Conservation (phyloP, 2,329 filamentous ascomycete genomes). For the Orbilia quercus region DNA sequence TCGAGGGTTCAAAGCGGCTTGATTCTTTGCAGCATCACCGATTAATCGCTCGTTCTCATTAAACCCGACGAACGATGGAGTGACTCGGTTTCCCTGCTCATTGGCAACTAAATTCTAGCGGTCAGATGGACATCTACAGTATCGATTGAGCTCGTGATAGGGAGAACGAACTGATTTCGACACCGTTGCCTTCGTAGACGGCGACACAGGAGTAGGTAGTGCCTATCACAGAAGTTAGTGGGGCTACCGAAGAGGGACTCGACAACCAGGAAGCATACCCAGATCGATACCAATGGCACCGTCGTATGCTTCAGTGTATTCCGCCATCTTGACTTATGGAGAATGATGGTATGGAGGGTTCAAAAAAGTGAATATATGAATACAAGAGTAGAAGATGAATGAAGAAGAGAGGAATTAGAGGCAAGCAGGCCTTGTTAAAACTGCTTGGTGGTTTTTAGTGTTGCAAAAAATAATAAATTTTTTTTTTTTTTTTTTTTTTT, state of each 20-base stretch:
- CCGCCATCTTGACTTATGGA: slow-evolving; percentile 74
- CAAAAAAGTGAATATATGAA: slow-evolving; percentile 59
- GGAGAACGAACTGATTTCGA: slow-evolving; percentile 82
- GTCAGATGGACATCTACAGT: slow-evolving; percentile 26
- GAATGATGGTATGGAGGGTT: slow-evolving; percentile 44
- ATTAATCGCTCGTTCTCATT: slow-evolving; percentile 98
- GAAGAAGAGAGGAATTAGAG: slow-evolving; percentile 53
- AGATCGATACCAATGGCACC: slow-evolving; percentile 99
- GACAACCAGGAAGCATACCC: slow-evolving; percentile 66
- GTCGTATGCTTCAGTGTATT: slow-evolving; percentile 90
- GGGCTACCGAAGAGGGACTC: slow-evolving; percentile 53
- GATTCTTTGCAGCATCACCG: slow-evolving; percentile 99
- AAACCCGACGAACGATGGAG: slow-evolving; percentile 98
- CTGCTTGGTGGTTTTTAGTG: slow-evolving; percentile 18
- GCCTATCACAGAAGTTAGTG: slow-evolving; percentile 70
- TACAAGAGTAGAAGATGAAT: slow-evolving; percentile 51
- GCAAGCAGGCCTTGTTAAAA: slow-evolving; percentile 53
- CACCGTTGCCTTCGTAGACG: slow-evolving; percentile 98
- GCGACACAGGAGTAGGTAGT: slow-evolving; percentile 99
- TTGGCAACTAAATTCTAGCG: slow-evolving; percentile 78
- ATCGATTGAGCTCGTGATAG: not conserved
- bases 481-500: slow-evolving; percentile 56
- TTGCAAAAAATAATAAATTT: slow-evolving; percentile 58
- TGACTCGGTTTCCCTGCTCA: slow-evolving; percentile 99
- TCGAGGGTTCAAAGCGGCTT: slow-evolving; percentile 98